Percentiles rank a stretch among this genome's conserved stretches.
These are phyloP conservation scores for Penicillium waksmanii DNA, from an alignment of 495 filamentous ascomycete species.

Conservation along the genomic window DNA sequence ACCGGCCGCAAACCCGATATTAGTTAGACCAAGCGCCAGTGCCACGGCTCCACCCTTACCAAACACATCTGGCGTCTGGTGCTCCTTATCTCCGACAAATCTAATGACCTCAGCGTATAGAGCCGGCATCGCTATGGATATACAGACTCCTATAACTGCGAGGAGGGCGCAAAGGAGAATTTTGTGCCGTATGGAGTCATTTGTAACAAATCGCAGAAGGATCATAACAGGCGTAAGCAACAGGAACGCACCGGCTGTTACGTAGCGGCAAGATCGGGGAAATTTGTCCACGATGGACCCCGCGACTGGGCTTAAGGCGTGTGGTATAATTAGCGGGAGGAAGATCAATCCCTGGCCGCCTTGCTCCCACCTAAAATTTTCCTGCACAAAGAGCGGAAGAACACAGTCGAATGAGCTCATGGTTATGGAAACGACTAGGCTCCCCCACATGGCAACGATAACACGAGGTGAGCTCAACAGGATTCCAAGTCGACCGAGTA, in stretches of 20 bases:
- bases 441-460: not conserved
- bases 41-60: not conserved
- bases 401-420: not conserved
- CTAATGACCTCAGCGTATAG: not conserved
- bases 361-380: not conserved
- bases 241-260: not conserved
- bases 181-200: not conserved
- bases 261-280: not conserved
- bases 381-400: not conserved
- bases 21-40: not conserved
- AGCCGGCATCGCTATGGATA: not conserved
- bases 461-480: not conserved
- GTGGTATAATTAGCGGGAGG: not conserved
- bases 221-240: not conserved
- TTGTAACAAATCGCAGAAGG: not conserved
- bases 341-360: not conserved
- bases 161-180: not conserved
- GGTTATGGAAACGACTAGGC: not conserved
- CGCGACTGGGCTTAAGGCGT: not conserved
- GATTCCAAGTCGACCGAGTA: not conserved
- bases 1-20: constrained; percentile 12
- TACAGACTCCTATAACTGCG: not conserved
- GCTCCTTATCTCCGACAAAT: not conserved
- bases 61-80: not conserved
- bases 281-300: not conserved